Evolutionary conservation across 2,329 filamentous ascomycete genomes (phyloP), one percentile per base, ranked within the genome.

Genomic region (Claviceps sp.): DNA sequence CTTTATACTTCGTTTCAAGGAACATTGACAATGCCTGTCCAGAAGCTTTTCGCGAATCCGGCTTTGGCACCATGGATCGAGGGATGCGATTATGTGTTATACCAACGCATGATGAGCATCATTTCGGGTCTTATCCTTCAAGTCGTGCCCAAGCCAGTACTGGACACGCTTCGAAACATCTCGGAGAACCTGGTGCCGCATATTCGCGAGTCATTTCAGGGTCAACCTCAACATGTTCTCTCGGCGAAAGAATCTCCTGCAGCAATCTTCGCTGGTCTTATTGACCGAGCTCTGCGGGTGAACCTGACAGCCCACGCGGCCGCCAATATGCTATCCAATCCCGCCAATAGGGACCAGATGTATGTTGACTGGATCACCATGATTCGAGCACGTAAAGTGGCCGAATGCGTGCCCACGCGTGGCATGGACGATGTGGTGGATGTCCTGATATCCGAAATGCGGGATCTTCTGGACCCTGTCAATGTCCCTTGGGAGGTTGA

Each of bases 41-140:
- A 96, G 66, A 96, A 94, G 67, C 72, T 98, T 2, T 85, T 98
- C 61, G 82, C 83, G 14, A 82, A 95, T 61, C 82, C 85, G 2
- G 83, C 82, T 52, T 73, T 97, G 52, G 88, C 89, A 2, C 78
- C 85, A 1, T 98, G 93, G 93, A 94, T 98, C 55, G 87, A 93
- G 64, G 86, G 95, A 65, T 95, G 88, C 64, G 93, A 98, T 66
- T 94, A 93, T 70, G 77, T 91, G 37, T 86, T 96, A 71, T 98
- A 98, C 65, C 89, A 97, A 66, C 89, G 90, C 59, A 95, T 97
- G 86, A 89, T 96, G 70, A 84, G 85, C 51, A 94, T 96, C 55
- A 82, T 97, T 42, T 86, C 87, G 1, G 82, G 84, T n/a, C 75
- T 97, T 42, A 93, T 88, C 4, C 76, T 96, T 7, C 90, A 97